Base-by-base conservation (phyloP, 805 yeast genomes). In the Novakomyces olei region DNA sequence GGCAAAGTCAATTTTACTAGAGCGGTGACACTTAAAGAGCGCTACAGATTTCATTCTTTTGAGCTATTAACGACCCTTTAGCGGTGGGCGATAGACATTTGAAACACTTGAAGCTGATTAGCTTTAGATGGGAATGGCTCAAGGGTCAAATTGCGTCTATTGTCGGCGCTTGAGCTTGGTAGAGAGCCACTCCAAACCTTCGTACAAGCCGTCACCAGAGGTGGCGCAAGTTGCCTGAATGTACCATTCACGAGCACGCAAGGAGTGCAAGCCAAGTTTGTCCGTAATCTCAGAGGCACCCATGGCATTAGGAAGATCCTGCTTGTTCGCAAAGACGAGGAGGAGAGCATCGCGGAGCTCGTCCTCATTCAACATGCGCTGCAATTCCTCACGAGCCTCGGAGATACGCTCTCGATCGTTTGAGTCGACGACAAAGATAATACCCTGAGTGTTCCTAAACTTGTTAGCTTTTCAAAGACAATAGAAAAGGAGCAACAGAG, bases 161-260 rank as follows among this genome's bases (percentile, higher is more conserved):
- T 29, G 20, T 16, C 20, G 19, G 24, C 20, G 19, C 32, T 29
- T 29, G 24, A 81, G 70, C 65, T 77, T 79, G 54, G 79, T 75
- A 46, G 83, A 70, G 53, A 81, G 72, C 95, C 95, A 81, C 65
- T 81, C 93, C 57, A 81, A 71, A 68, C 95, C 95, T 64, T 81
- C 94, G 58, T 80, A 77, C 53, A 81, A 67, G 67, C 96, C 96
- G 57, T 83, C 95, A 65, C 96, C 98, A 41, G 96, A 78, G 45
- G 95, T 85, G 46, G 98, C 98, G 65, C 96, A 83, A 42, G 96
- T 79, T 46, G 98, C 80, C 65, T 85, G 95, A 57, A 88, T 85
- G 65, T 77, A 85, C 98, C 98, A 88, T 51, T 93, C 93, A 64
- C 96, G 79, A 66, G 83, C 93, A 67, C 93, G 77, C 58, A 88